Evolutionary conservation across 2,329 filamentous ascomycete species (phyloP).

Genomic region (Trichoderma brevicompactum): DNA sequence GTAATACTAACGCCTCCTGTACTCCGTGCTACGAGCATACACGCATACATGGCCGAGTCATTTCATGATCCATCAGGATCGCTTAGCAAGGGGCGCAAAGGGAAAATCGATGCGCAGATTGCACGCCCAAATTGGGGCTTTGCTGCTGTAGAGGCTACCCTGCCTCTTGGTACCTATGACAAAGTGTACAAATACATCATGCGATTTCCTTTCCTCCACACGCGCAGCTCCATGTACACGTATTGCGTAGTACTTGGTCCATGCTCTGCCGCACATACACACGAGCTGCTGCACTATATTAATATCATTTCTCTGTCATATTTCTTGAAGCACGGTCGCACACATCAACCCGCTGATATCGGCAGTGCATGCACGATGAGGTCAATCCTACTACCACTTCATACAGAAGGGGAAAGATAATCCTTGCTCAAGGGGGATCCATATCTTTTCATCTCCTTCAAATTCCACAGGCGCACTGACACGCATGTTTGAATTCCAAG

Average conservation of each 20-base stretch:
- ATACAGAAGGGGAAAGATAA: background rate
- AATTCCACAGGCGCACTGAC: conserved; percentile 1
- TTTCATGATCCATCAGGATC: conserved; percentile 8
- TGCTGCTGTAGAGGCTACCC: no score
- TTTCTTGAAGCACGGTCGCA: conserved; percentile 5
- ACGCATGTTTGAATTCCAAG: background rate
- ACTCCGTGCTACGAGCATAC: no score
- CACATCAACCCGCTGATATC: conserved; percentile 3
- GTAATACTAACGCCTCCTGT: background rate
- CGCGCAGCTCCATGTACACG: background rate
- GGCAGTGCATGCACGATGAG: conserved; percentile 26
- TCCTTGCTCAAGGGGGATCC: conserved; percentile 1
- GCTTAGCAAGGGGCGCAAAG: conserved; percentile 2
- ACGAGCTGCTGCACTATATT: conserved; percentile 5
- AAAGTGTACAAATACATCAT: background rate
- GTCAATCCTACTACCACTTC: background rate
- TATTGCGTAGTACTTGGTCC: background rate
- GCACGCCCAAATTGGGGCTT: background rate
- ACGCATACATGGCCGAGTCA: conserved; percentile 1
- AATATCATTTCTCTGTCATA: conserved; percentile 1
- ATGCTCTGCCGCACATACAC: conserved; percentile 9
- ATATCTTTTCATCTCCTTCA: conserved; percentile 6
- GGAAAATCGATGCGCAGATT: conserved; percentile 3
- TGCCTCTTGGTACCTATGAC: no score
- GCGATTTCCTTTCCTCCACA: conserved; percentile 7